Conservation (phyloP, 495 filamentous ascomycete species). For the Paragyromitra xinjiangensis region DNA sequence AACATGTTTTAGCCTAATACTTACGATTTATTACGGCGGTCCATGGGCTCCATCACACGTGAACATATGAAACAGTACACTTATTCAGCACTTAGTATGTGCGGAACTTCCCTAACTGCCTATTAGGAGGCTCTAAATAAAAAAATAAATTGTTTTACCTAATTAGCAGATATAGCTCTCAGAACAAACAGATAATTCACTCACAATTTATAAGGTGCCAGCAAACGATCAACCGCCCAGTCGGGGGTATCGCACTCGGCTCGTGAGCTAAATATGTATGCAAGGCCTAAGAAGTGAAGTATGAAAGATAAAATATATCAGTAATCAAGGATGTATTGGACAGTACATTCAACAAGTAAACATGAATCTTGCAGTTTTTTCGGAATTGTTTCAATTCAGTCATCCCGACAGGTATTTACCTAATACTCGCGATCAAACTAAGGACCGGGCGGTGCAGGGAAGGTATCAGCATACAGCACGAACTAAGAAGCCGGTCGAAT, state of each 20-base stretch:
- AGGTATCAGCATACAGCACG: not conserved
- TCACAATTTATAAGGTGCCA: not conserved
- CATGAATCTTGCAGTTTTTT: too few species aligned
- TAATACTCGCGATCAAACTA: too few species aligned
- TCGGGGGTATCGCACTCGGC: not conserved
- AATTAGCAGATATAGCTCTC: not conserved
- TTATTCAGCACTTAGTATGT: not conserved
- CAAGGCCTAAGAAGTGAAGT: not conserved
- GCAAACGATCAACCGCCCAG: not conserved
- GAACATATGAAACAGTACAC: not conserved
- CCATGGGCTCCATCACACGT: not conserved
- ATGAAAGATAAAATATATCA: too few species aligned
- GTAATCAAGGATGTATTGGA: too few species aligned
- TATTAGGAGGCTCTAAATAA: not conserved
- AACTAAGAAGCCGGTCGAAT: not conserved
- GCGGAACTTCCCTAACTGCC: not conserved
- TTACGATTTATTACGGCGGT: not conserved
- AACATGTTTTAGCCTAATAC: not conserved
- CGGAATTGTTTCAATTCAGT: too few species aligned
- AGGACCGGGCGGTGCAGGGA: not conserved
- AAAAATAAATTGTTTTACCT: not conserved
- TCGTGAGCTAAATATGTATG: not conserved
- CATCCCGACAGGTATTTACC: too few species aligned
- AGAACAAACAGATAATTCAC: not conserved
- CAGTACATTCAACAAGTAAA: too few species aligned